Evolutionary conservation across 202 grass and related monocot genomes (phyloP).

Genomic region (Bolboschoenoplectus hybrid): DNA sequence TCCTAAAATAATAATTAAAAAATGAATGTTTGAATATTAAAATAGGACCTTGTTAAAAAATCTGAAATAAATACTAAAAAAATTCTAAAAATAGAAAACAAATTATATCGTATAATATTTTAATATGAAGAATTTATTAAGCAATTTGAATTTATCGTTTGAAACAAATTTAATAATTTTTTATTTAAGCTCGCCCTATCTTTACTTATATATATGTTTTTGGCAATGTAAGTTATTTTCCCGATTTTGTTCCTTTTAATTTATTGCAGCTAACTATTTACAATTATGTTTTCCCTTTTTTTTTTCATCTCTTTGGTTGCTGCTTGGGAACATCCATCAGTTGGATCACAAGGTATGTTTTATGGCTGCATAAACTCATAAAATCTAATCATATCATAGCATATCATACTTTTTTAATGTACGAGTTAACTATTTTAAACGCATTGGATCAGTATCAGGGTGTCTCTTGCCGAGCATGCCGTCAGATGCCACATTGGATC

Average conservation of each 20-base stretch:
- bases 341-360: constrained; percentile 93
- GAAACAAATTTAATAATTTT: too few relatives aligned
- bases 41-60: too few relatives aligned
- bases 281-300: neutral
- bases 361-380: neutral
- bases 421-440: constrained; percentile 18
- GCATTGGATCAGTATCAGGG: constrained; percentile 72
- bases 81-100: too few relatives aligned
- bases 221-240: neutral
- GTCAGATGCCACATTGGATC: constrained; percentile 90
- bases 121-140: too few relatives aligned
- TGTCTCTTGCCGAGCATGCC: constrained; percentile 96
- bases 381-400: neutral
- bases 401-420: neutral
- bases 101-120: too few relatives aligned
- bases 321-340: constrained; percentile 50
- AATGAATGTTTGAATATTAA: too few relatives aligned
- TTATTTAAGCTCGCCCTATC: too few relatives aligned
- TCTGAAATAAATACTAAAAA: too few relatives aligned
- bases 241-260: neutral
- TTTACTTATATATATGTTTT: too few relatives aligned
- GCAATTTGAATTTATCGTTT: too few relatives aligned
- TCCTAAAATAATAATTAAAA: too few relatives aligned
- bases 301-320: constrained; percentile 38
- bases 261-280: constrained; percentile 12